Conservation (phyloP, 805 yeast species). For the Hanseniaspora guilliermondii region DNA sequence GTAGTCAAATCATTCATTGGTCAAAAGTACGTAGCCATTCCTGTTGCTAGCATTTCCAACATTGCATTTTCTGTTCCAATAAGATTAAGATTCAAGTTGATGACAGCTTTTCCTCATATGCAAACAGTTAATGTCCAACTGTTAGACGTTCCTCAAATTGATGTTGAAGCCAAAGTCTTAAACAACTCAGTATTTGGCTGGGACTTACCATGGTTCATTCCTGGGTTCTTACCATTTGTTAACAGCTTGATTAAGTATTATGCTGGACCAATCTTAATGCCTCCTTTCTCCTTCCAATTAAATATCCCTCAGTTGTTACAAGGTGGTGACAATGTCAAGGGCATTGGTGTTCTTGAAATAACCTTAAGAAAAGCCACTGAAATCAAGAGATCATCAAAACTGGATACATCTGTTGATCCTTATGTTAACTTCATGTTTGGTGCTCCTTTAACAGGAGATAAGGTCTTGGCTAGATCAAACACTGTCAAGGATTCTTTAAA, state of each 20-base stretch:
- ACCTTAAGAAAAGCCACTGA: conserved; percentile 54
- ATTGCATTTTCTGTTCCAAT: conserved; percentile 62
- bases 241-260: conserved; percentile 76
- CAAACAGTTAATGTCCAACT: conserved; percentile 81
- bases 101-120: conserved; percentile 82
- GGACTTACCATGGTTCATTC: conserved; percentile 65
- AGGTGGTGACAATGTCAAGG: conserved; percentile 55
- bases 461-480: conserved; percentile 44
- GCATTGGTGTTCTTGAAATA: conserved; percentile 75
- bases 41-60: conserved; percentile 59
- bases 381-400: conserved; percentile 51
- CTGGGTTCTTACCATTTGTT: conserved; percentile 74
- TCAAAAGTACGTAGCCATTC: conserved; percentile 39
- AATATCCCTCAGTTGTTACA: conserved; percentile 83
- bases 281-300: conserved; percentile 86
- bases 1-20: conserved; percentile 71
- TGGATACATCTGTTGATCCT: conserved; percentile 81
- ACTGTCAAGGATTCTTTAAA: conserved; percentile 51
- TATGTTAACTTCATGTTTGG: conserved; percentile 58
- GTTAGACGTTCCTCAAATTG: conserved; percentile 78
- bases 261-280: conserved; percentile 75
- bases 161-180: conserved; percentile 57
- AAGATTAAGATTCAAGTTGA: conserved; percentile 78
- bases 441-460: conserved; percentile 29
- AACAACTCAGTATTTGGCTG: conserved; percentile 79